These are phyloP conservation scores for Dictyostelium gargantuum DNA, from an alignment of 208 protist genomes.

Conservation along the genomic window DNA sequence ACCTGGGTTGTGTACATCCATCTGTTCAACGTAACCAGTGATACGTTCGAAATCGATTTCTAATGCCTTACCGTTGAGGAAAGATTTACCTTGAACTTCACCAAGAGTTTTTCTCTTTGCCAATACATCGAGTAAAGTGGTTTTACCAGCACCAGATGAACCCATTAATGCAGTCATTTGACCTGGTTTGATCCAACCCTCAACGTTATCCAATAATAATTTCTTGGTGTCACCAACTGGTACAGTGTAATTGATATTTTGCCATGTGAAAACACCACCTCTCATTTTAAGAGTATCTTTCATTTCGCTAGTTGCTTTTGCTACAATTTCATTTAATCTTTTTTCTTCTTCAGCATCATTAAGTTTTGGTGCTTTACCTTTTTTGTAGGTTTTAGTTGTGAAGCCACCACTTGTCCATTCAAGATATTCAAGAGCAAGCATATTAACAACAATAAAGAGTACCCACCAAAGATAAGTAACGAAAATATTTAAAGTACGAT, in stretches of 20 bases:
- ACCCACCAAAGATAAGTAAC: background rate
- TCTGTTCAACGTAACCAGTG: slow-evolving; percentile 60
- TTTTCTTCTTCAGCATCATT: slow-evolving; percentile 20
- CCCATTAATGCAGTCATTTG: slow-evolving; percentile 64
- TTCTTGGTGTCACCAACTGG: background rate
- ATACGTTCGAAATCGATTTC: slow-evolving; percentile 50
- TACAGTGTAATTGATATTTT: slow-evolving; percentile 46
- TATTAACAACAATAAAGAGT: background rate
- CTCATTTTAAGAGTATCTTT: background rate
- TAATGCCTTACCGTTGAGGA: slow-evolving; percentile 20
- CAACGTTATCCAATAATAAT: slow-evolving; percentile 26
- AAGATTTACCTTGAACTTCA: background rate
- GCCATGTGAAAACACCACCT: slow-evolving; percentile 24
- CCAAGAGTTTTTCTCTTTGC: slow-evolving; percentile 46
- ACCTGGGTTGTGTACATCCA: slow-evolving; percentile 55
- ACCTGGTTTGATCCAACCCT: slow-evolving; percentile 57
- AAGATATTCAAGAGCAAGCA: slow-evolving; percentile 16
- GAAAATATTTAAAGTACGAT: background rate
- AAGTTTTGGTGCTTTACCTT: slow-evolving; percentile 15
- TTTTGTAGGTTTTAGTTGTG: background rate
- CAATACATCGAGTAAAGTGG: slow-evolving; percentile 46
- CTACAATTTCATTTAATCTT: background rate
- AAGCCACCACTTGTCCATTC: slow-evolving; percentile 45
- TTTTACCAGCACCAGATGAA: slow-evolving; percentile 51
- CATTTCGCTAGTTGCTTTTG: slow-evolving; percentile 13